Percentiles rank a stretch among this genome's conserved stretches.
These are phyloP conservation scores for Amanita thiersii DNA, from an alignment of 768 basidiomycete species.

Conservation along the genomic window DNA sequence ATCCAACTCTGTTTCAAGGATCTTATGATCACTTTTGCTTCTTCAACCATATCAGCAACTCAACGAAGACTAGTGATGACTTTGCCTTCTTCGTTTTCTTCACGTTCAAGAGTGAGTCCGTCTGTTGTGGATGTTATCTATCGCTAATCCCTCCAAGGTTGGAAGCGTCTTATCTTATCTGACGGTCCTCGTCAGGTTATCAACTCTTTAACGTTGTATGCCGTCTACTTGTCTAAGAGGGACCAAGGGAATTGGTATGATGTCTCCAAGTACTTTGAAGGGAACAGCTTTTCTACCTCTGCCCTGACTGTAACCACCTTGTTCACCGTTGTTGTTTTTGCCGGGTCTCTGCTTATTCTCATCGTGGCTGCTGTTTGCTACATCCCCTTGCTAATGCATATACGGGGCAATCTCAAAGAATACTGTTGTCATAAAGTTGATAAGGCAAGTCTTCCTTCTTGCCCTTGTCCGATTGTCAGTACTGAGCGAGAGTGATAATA, in stretches of 20 bases:
- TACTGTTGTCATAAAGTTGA: conserved; percentile 99
- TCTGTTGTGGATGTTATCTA: neutral
- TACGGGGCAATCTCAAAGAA: conserved; percentile 98
- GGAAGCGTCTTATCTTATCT: conserved; percentile 54
- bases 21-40: conserved; percentile 98
- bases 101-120: conserved; percentile 85
- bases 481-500: conserved; percentile 19
- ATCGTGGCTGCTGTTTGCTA: conserved; percentile 83
- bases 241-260: conserved; percentile 51
- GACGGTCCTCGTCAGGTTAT: conserved; percentile 97
- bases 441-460: conserved; percentile 47
- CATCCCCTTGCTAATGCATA: conserved; percentile 90
- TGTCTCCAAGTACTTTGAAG: conserved; percentile 69
- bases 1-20: conserved; percentile 34
- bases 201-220: conserved; percentile 95
- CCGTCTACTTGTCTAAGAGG: conserved; percentile 42
- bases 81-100: conserved; percentile 99
- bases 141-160: conserved; percentile 19
- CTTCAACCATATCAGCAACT: conserved; percentile 93
- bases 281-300: conserved; percentile 71
- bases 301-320: conserved; percentile 82
- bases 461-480: neutral
- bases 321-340: conserved; percentile 85
- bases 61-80: conserved; percentile 93
- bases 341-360: conserved; percentile 74